Conservation (phyloP, 495 filamentous ascomycete species). For the Neurospora sp. region DNA sequence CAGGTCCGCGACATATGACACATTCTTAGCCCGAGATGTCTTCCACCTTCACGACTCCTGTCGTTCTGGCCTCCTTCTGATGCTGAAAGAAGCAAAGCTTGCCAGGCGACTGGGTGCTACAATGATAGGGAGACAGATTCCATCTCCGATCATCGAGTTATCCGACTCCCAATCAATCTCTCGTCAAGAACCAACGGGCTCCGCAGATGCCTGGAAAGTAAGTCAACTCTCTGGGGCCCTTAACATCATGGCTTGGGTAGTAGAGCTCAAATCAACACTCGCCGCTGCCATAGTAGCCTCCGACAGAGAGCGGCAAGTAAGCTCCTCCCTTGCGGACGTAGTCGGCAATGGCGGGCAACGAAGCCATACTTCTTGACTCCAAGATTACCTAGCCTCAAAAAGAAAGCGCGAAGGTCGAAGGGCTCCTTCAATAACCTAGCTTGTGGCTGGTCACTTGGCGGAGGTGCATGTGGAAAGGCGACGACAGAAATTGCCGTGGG, state of each 20-base stretch:
- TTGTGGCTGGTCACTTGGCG: background rate
- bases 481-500: background rate
- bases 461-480: background rate
- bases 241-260: slow-evolving; percentile 67
- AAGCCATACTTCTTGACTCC: background rate
- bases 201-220: slow-evolving; percentile 84
- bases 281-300: slow-evolving; percentile 77
- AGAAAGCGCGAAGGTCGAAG: background rate
- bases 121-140: background rate
- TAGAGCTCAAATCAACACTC: slow-evolving; percentile 87
- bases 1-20: background rate
- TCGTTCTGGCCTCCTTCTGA: background rate
- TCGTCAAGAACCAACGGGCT: background rate
- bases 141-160: background rate
- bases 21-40: background rate
- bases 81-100: background rate
- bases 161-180: background rate
- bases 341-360: slow-evolving; percentile 49
- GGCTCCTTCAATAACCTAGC: background rate
- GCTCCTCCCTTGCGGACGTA: slow-evolving; percentile 75
- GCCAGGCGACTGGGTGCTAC: background rate
- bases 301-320: slow-evolving; percentile 88
- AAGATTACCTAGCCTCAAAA: background rate
- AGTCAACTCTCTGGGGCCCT: slow-evolving; percentile 72
- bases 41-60: background rate